These are phyloP conservation scores for Eutrema japonicum DNA, from an alignment of 345 rosid genomes.

Conservation along the genomic window DNA sequence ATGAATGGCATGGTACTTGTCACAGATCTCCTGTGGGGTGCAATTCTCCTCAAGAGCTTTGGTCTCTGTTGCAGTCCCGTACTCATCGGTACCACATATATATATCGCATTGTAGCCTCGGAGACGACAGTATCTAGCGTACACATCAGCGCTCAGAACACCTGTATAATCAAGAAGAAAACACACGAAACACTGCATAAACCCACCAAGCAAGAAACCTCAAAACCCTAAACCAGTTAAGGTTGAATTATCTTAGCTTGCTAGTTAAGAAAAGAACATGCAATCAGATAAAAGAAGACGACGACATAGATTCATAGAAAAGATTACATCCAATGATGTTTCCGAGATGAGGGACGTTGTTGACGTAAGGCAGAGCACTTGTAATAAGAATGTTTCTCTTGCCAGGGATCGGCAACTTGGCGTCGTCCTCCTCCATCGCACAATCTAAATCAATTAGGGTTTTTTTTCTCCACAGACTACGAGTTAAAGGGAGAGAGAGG, in stretches of 20 bases:
- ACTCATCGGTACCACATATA: constrained; percentile 94
- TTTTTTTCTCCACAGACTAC: not conserved
- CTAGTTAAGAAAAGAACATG: not conserved
- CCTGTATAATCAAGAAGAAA: constrained; percentile 41
- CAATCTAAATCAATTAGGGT: constrained; percentile 29
- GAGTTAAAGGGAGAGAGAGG: no score
- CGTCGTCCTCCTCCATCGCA: constrained; percentile 33
- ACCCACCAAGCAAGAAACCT: constrained; percentile 4
- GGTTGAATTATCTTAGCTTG: no score
- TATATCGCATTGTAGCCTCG: constrained; percentile 83
- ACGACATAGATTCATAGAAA: not conserved
- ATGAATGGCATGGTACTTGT: constrained; percentile 94
- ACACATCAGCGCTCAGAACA: constrained; percentile 92
- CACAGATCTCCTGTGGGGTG: constrained; percentile 81
- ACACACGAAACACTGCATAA: not conserved
- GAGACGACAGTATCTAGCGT: constrained; percentile 89
- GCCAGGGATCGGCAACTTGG: constrained; percentile 79
- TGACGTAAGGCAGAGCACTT: constrained; percentile 94
- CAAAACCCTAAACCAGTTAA: not conserved
- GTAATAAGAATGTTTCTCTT: constrained; percentile 88
- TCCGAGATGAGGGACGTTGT: constrained; percentile 97
- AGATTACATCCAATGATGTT: constrained; percentile 80
- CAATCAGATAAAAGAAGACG: not conserved
- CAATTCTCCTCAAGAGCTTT: constrained; percentile 95
- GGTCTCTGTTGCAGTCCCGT: constrained; percentile 95